Conservation (phyloP, 2,329 filamentous ascomycete species). For the Arthroderma sp. region DNA sequence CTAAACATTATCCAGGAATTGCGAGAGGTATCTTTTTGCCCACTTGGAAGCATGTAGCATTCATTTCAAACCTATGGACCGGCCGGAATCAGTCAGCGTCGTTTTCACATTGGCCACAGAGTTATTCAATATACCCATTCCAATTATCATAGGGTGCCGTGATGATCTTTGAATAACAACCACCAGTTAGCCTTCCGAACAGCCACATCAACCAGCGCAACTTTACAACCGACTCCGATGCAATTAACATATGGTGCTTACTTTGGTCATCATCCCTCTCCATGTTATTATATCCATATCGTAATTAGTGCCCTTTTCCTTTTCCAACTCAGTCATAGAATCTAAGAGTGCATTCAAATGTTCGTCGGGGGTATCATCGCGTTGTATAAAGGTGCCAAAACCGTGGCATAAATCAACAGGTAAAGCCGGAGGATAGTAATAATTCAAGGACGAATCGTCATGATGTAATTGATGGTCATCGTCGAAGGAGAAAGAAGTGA, state of each 20-base stretch:
- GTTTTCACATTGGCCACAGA: slow-evolving; percentile 3
- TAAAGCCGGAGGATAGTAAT: slow-evolving; percentile 69
- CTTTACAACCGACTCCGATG: not conserved
- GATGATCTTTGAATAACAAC: slow-evolving; percentile 64
- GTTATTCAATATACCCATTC: slow-evolving; percentile 49
- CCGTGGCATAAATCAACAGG: slow-evolving; percentile 65
- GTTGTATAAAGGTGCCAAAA: slow-evolving; percentile 68
- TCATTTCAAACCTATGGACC: slow-evolving; percentile 78
- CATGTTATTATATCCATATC: slow-evolving; percentile 78
- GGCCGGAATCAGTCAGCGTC: slow-evolving; percentile 1
- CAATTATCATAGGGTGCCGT: slow-evolving; percentile 66
- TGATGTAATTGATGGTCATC: slow-evolving; percentile 62
- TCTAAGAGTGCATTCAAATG: slow-evolving; percentile 75
- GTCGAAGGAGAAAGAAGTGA: slow-evolving; percentile 88
- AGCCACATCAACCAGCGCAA: not conserved
- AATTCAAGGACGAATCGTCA: slow-evolving; percentile 67
- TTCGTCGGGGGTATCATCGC: slow-evolving; percentile 70
- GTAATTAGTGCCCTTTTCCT: slow-evolving; percentile 50
- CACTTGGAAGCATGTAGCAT: slow-evolving; percentile 81
- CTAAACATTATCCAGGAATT: not conserved
- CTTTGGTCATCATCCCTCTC: slow-evolving; percentile 98
- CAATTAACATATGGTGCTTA: slow-evolving; percentile 25
- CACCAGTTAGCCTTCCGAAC: slow-evolving; percentile 1
- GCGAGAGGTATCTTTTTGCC: slow-evolving; percentile 10
- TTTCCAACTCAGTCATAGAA: slow-evolving; percentile 61